A percentile compares a stretch with the other conserved stretches of the same genome.
These are phyloP conservation scores for Hibiscus tridactylites DNA, from an alignment of 345 rosid genomes.

Conservation along the genomic window DNA sequence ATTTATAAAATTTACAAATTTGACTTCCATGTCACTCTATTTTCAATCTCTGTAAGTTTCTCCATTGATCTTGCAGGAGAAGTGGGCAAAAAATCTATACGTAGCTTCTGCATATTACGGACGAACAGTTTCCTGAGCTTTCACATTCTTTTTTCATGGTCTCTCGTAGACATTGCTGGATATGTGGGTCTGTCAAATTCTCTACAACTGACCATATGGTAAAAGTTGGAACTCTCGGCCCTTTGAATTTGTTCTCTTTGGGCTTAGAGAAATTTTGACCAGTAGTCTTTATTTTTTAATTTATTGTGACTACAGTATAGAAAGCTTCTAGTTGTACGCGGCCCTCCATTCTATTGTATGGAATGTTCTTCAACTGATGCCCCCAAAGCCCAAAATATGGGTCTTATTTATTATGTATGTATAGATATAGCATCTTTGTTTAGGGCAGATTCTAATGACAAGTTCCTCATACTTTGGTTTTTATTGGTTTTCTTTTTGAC, in stretches of 20 bases:
- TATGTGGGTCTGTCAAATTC: neutral
- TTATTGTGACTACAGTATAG: conserved; percentile 23
- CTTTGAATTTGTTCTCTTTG: conserved; percentile 7
- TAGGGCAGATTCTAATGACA: neutral
- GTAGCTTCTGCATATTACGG: conserved; percentile 81
- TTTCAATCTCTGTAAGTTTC: neutral
- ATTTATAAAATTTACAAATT: neutral
- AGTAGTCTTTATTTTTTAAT: neutral
- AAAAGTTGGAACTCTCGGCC: conserved; percentile 10
- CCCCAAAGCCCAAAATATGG: neutral
- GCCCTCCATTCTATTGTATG: neutral
- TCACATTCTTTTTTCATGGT: neutral
- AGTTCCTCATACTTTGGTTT: neutral
- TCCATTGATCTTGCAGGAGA: conserved; percentile 51
- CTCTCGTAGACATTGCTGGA: neutral
- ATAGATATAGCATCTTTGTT: conserved; percentile 18
- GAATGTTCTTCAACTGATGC: neutral
- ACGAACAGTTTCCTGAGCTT: conserved; percentile 66
- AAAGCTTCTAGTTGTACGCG: conserved; percentile 5
- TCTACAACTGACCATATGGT: neutral
- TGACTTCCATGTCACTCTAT: neutral
- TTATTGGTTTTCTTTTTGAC: neutral
- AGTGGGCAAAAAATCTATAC: conserved; percentile 88
- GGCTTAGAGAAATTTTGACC: conserved; percentile 28
- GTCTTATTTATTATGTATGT: conserved; percentile 9